These are phyloP conservation scores for Populus hybrid DNA, from an alignment of 441 rosid genomes.

Conservation along the genomic window DNA sequence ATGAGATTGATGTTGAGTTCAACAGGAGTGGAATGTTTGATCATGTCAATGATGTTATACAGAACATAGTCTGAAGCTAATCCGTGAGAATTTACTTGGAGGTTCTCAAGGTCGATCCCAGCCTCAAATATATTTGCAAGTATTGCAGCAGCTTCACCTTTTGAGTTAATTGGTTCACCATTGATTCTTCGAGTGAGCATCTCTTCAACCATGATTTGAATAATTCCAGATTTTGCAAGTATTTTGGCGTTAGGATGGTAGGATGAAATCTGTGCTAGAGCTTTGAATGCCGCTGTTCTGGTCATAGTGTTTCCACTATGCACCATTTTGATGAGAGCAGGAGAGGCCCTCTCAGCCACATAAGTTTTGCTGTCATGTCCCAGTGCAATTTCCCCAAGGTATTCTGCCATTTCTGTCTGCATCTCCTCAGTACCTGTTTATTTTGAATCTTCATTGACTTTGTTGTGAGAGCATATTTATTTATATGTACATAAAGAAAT, in stretches of 20 bases:
- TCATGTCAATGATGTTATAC: slow-evolving; percentile 62
- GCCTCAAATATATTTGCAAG: slow-evolving; percentile 79
- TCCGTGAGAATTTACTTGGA: slow-evolving; percentile 58
- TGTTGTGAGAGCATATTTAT: slow-evolving; percentile 8
- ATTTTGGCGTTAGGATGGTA: slow-evolving; percentile 55
- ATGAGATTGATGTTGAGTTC: slow-evolving; percentile 64
- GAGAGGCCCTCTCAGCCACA: slow-evolving; percentile 69
- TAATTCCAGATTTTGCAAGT: slow-evolving; percentile 56
- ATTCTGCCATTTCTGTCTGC: slow-evolving; percentile 67
- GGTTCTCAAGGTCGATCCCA: slow-evolving; percentile 53
- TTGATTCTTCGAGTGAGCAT: slow-evolving; percentile 53
- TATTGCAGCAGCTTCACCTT: slow-evolving; percentile 65
- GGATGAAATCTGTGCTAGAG: slow-evolving; percentile 64
- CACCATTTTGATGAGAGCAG: slow-evolving; percentile 61
- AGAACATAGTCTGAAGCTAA: slow-evolving; percentile 64
- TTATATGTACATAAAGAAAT: not conserved
- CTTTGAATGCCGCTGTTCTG: slow-evolving; percentile 62
- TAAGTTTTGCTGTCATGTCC: slow-evolving; percentile 54
- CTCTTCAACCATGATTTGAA: slow-evolving; percentile 66
- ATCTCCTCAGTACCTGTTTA: slow-evolving; percentile 59
- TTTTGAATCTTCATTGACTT: not conserved
- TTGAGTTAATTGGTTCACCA: slow-evolving; percentile 60
- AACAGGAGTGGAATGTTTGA: slow-evolving; percentile 66
- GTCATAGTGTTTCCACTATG: slow-evolving; percentile 47
- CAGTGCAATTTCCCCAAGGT: slow-evolving; percentile 65